Base-by-base conservation (phyloP, 106 monocot genomes). In the Dioscorea dumetorum region DNA sequence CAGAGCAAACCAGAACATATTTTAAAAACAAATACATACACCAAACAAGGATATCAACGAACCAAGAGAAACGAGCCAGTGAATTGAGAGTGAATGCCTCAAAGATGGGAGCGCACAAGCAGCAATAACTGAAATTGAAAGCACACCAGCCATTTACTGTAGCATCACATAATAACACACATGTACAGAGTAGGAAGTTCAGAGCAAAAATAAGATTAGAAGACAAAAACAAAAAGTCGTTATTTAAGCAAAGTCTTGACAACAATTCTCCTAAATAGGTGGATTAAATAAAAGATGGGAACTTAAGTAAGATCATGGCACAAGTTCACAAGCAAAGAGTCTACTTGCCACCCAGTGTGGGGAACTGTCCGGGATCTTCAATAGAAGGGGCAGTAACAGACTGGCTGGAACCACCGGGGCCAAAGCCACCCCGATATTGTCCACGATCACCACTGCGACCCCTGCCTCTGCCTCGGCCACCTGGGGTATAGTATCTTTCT, bases 331-430 rank as follows among this genome's bases (percentile, higher is more conserved):
- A 54, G 19, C 54, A 54, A 19, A 54, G 5, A 54, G 15, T 12
- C 54, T 54, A 54, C 54, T 54, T 54, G 54, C 54, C 80, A 71
- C 87, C 83, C 24, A 87, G 87, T 11, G 72, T 71, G 10, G 87
- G 87, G 57, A 87, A 87, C 58, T 87, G 80, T 3, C 68, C 70
- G 6, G 60, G 74, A 22, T 87, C 87, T 61, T 77, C 77, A 50
- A 87, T 87, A 54, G 62, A 54, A 54, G 54, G 54, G 0, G 54
- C 54, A 18, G 54, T 13, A 54, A 15, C 54, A 8, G 54, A 0
- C 5, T 1, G 13, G 54, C 18, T 18, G 2, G 19, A 18, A 5
- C 54, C 54, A 54, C 54, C 54, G 18, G 18, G 0, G 15, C 54
- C 54, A 54, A 15, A 54, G 19, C 54, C 54, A 54, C 54, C 54